These are phyloP conservation scores for Juglanconis juglandina DNA, from an alignment of 2,329 filamentous ascomycete genomes.

Conservation along the genomic window DNA sequence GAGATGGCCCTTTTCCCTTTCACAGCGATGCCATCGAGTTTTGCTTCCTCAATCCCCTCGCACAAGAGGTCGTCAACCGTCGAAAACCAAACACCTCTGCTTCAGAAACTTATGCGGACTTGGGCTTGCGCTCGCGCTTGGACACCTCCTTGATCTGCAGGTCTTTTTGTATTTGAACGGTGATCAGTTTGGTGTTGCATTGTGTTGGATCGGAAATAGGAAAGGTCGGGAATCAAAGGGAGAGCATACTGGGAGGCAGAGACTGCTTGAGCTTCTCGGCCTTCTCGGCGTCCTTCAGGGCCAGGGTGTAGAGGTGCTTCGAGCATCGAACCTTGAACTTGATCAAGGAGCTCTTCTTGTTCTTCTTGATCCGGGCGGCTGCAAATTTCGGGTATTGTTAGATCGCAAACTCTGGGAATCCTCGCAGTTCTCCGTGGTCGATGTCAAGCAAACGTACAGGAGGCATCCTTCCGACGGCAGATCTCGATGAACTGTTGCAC, in stretches of 20 bases:
- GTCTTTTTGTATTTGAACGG: slow-evolving; percentile 41
- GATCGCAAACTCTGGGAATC: slow-evolving; percentile 14
- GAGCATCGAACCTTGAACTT: slow-evolving; percentile 99
- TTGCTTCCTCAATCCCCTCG: slow-evolving; percentile 28
- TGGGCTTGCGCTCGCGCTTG: slow-evolving; percentile 57
- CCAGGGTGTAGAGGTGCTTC: slow-evolving; percentile 93
- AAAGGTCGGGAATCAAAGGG: slow-evolving; percentile 37
- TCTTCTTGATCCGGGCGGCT: slow-evolving; percentile 96
- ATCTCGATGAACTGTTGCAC: slow-evolving; percentile 96
- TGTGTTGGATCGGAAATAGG: slow-evolving; percentile 34
- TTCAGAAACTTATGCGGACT: slow-evolving; percentile 33
- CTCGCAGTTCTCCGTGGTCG: slow-evolving; percentile 8
- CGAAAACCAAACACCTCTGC: slow-evolving; percentile 10
- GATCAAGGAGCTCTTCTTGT: slow-evolving; percentile 83
- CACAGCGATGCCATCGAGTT: slow-evolving; percentile 18
- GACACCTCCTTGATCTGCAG: slow-evolving; percentile 53
- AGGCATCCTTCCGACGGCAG: slow-evolving; percentile 98
- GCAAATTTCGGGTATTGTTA: slow-evolving; percentile 21
- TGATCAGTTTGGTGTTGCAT: slow-evolving; percentile 42
- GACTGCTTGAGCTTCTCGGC: slow-evolving; percentile 99
- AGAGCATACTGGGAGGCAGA: slow-evolving; percentile 82
- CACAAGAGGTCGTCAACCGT: slow-evolving; percentile 14
- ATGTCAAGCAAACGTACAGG: slow-evolving; percentile 67
- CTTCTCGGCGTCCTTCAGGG: slow-evolving; percentile 98
- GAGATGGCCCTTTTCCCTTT: slow-evolving; percentile 24